Evolutionary conservation across 2,329 filamentous ascomycete species (phyloP), one percentile per base, ranked within the genome.

Genomic region (Clarireedia monteithiana): DNA sequence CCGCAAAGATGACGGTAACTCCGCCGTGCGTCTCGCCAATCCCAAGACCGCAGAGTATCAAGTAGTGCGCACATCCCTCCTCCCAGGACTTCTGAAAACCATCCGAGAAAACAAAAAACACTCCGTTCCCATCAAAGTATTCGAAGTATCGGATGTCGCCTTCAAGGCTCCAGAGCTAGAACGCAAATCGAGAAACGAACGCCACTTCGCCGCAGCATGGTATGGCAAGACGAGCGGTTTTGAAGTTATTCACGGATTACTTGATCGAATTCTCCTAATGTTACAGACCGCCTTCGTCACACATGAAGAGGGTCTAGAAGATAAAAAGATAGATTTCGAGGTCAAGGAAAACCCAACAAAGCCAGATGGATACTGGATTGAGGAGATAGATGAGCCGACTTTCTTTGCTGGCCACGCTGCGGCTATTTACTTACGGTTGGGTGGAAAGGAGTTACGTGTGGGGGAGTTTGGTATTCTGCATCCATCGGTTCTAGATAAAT

Each of bases 151-250:
- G 59, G 92, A 97, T 67, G 88, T 96, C 20, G 91, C 88, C 30
- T 89, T 95, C 78, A 96, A 97, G 75, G 92, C 96, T 66, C 74
- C 85, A 60, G 77, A 77, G 14, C 73, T 84, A 48, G 94, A 99
- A 79, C 84, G 94, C 62, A 90, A 91, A 76, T 88, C 85, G 64
- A 83, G 90, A 63, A 99, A 99, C 71, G 89, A 96, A 77, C 80
- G 92, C 55, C 92, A 95, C 75, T 97, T 96, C 71, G 90, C 89
- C n/a, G 94, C 91, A 9, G 91, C 91, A 1, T 96, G 88, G 81
- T 96, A 92, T 73, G 91, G 91, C 68, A 96, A 94, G 79, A 89
- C 85, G 3, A 91, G 86, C 64, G 94, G 95, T 44, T 99, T 99
- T 72, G 94, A 99, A 74, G 78, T 95, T 61, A 90, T 99, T 3